Evolutionary conservation across 257 asterid species (phyloP).

Genomic region (Nicotiana undulata): DNA sequence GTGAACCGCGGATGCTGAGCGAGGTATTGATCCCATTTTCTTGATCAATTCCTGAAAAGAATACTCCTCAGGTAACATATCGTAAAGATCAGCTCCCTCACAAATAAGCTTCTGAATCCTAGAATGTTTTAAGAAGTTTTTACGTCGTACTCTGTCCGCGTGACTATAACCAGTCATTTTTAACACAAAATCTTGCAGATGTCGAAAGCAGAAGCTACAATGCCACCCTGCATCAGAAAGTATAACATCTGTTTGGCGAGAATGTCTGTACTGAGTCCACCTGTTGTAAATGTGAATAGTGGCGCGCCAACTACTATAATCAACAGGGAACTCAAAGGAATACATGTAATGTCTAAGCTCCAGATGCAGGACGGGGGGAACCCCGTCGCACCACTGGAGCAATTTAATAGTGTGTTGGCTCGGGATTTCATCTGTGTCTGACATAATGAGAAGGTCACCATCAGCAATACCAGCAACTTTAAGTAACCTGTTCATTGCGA

Average conservation of each 20-base stretch:
- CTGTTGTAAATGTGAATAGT: constrained; percentile 45
- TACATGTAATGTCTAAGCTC: constrained; percentile 62
- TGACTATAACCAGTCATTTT: constrained; percentile 70
- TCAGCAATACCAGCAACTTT: constrained; percentile 48
- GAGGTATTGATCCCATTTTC: constrained; percentile 82
- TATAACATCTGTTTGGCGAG: constrained; percentile 52
- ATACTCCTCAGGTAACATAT: constrained; percentile 93
- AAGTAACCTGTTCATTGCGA: constrained; percentile 58
- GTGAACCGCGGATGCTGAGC: constrained; percentile 77
- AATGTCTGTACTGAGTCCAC: constrained; percentile 66
- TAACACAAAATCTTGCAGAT: constrained; percentile 47
- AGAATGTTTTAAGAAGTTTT: constrained; percentile 39
- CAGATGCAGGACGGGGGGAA: constrained; percentile 65
- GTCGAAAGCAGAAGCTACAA: constrained; percentile 77
- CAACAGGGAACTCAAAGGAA: constrained; percentile 87
- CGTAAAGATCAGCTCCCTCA: constrained; percentile 68
- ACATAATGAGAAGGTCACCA: constrained; percentile 75
- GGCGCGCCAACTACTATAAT: constrained; percentile 82
- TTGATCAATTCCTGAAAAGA: constrained; percentile 69
- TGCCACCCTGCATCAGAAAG: constrained; percentile 96
- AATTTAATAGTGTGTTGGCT: constrained; percentile 79
- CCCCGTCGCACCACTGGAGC: constrained; percentile 88
- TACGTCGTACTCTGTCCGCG: constrained; percentile 46
- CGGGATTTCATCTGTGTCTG: constrained; percentile 91
- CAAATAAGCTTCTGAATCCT: constrained; percentile 77